Base-by-base conservation (phyloP, 2,329 filamentous ascomycete species). In the Neocatenulostroma microsporum region DNA sequence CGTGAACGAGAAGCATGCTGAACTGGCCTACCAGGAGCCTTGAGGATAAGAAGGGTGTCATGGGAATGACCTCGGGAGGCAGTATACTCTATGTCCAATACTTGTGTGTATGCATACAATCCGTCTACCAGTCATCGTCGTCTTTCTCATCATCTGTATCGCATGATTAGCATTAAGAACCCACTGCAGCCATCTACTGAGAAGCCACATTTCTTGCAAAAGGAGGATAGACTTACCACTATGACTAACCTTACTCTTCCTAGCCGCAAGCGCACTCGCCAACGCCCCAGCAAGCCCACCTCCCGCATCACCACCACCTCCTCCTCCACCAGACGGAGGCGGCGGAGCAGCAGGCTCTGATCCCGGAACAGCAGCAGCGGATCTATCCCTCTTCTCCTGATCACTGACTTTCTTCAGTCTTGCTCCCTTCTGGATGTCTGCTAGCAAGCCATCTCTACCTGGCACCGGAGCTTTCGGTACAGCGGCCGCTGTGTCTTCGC, bases 201-300 rank as follows among this genome's bases (percentile, higher is more conserved):
- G n/a, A n/a, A n/a, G n/a, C n/a, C n/a, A n/a, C n/a, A n/a, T n/a
- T n/a, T n/a, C n/a, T n/a, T n/a, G 17, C 24, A 38, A 18, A 36
- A 27, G 18, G 29, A 43, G 14, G 25, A 29, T 11, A 11, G 14
- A 81, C 84, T 78, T 77, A 95, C 89, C 89, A 71, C 85, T 94
- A 60, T 84, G 82, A 65, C 84, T 85, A 59, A 95, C 89, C 71
- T 94, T 94, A 62, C 86, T 78, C 70, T 95, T 95, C 61, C 89
- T 74, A 66, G 78, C 81, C 41, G 84, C 84, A 50, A 94, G 66
- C 32, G 86, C 88, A 65, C 82, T 85, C 15, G 86, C 85, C 73
- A 95, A 56, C 31, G 67, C 67, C 11, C 64, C 66, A 38, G 67
- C 68, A 49, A 71, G 43, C 11, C 59, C 59, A 32, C 58, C 56